Percentiles rank a stretch among this genome's conserved stretches.
These are phyloP conservation scores for Sclerotinia subarctica DNA, from an alignment of 2,329 filamentous ascomycete genomes.

Conservation along the genomic window DNA sequence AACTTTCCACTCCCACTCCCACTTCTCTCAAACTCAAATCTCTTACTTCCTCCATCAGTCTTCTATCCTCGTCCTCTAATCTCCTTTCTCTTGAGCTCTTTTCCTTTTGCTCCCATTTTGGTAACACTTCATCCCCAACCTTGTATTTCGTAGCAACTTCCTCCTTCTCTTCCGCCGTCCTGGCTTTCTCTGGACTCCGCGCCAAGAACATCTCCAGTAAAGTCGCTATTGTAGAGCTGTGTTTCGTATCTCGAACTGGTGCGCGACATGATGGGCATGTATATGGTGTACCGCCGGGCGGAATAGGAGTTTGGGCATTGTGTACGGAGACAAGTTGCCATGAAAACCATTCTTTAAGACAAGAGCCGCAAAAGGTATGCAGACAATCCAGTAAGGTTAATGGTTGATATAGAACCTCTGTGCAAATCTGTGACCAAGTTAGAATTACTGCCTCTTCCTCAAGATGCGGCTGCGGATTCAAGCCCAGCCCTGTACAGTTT, in stretches of 20 bases:
- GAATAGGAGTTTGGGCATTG: slow-evolving; percentile 30
- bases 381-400: slow-evolving; percentile 89
- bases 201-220: slow-evolving; percentile 84
- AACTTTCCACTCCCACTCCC: slow-evolving; percentile 50
- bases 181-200: slow-evolving; percentile 73
- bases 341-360: slow-evolving; percentile 92
- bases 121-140: slow-evolving; percentile 77
- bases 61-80: slow-evolving; percentile 44
- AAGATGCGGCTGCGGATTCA: neutral
- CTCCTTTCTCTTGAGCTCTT: slow-evolving; percentile 53
- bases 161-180: slow-evolving; percentile 67
- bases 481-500: slow-evolving; percentile 1
- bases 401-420: slow-evolving; percentile 87
- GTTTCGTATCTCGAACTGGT: slow-evolving; percentile 77
- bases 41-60: slow-evolving; percentile 35
- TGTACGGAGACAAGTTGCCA: slow-evolving; percentile 54
- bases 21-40: slow-evolving; percentile 56
- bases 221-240: slow-evolving; percentile 87
- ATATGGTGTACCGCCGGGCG: slow-evolving; percentile 49
- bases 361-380: slow-evolving; percentile 94
- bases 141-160: slow-evolving; percentile 75
- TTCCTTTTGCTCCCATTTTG: slow-evolving; percentile 52
- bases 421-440: slow-evolving; percentile 71
- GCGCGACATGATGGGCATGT: slow-evolving; percentile 94
- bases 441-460: neutral